Evolutionary conservation across 2,329 filamentous ascomycete species (phyloP), one percentile per base, ranked within the genome.

Genomic region (Nakataea oryzae): DNA sequence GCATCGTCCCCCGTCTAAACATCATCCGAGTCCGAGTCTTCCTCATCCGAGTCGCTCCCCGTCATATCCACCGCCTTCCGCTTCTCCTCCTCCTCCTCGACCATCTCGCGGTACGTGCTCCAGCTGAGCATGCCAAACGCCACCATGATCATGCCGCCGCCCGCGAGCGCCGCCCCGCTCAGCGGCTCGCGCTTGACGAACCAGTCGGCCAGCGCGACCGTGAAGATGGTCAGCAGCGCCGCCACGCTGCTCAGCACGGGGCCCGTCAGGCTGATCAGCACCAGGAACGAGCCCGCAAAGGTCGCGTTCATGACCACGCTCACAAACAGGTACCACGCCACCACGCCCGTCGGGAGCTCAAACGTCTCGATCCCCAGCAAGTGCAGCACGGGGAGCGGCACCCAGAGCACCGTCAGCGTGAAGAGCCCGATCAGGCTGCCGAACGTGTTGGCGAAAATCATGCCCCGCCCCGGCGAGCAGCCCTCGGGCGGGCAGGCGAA

Each of bases 381-480:
- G 74, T 99, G 91, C 34, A 99, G 77, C 34, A 97, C 76, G 0
- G 93, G 93, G 11, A 99, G 73, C 1, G 95, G 95, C 58, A 97
- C 85, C 95, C 95, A 99, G 3, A 99, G 83, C 8, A 97, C 89
- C 0, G 84, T 76, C 29, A 97, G 75, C 0, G 95, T 99, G 72
- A 97, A 97, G 8, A 80, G 70, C 3, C 95, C 95, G 65, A 99
- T 95, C 71, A 93, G 79, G 66, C 87, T 90, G 61, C 91, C 95
- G 70, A 97, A 95, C 0, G 90, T 88, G 72, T 96, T 97, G 69
- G 95, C 93, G 69, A 99, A 97, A 64, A 97, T 87, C 81, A 96
- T 95, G 68, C 92, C 93, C n/a, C 93, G 86, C n/a, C 84, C 86
- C 0, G 95, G 85, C 56, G 85, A 88, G 61, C 87, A 90, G 59